Conservation (phyloP, 306 rosid genomes). For the Fragaria vesca region DNA sequence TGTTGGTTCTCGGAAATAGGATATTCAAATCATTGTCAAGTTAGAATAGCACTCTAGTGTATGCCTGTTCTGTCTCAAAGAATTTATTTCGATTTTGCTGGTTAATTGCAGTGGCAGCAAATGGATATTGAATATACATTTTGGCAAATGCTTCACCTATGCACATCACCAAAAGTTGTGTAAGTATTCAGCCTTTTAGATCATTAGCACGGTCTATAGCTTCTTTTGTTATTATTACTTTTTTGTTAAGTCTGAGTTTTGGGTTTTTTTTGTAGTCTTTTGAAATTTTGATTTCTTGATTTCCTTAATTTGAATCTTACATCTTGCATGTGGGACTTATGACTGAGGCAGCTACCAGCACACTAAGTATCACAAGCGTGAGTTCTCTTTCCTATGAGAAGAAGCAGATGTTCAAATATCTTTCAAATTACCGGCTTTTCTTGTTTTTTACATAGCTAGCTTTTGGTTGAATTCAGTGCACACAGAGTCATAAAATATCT, state of each 20-base stretch:
- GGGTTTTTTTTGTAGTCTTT: background rate
- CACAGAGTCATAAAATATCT: background rate
- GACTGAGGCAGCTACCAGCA: slow-evolving; percentile 92
- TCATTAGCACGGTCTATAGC: background rate
- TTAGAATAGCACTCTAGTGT: background rate
- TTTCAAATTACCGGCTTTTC: background rate
- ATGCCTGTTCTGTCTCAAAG: slow-evolving; percentile 17
- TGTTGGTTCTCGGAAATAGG: background rate
- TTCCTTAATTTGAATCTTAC: slow-evolving; percentile 32
- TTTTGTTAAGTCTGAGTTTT: background rate
- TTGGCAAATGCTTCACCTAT: slow-evolving; percentile 99
- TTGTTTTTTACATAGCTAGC: background rate
- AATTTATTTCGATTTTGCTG: slow-evolving; percentile 15
- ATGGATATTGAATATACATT: slow-evolving; percentile 98
- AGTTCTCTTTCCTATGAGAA: slow-evolving; percentile 42
- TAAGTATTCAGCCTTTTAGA: slow-evolving; percentile 45
- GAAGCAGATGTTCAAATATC: background rate
- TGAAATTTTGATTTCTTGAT: background rate
- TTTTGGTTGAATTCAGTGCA: background rate
- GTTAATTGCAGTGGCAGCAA: slow-evolving; percentile 88
- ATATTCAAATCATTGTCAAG: background rate
- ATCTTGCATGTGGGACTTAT: slow-evolving; percentile 46
- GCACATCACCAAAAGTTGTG: slow-evolving; percentile 99
- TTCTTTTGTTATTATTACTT: background rate
- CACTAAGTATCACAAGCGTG: slow-evolving; percentile 99